phyloP scores from a whole-genome alignment of 2,329 filamentous ascomycete species.

The Pyrenochaeta sp. region DNA sequence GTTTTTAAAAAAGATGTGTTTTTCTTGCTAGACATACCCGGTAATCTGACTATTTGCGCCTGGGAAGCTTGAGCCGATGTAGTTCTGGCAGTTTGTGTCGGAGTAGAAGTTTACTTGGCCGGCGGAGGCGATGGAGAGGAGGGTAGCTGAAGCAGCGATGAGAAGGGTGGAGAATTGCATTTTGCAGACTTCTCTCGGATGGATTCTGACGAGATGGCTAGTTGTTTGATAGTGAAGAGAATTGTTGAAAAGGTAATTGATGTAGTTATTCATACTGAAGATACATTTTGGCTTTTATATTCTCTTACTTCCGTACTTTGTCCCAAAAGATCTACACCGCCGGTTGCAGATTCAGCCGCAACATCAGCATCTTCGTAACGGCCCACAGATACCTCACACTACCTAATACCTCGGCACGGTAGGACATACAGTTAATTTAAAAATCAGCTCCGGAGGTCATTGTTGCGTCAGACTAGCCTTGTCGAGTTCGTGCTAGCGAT shows the following conservation, averaged over 20 bases:
- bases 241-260: too few species aligned
- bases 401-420: too few species aligned
- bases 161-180: constrained; percentile 12
- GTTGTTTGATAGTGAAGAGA: neutral
- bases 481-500: neutral
- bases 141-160: constrained; percentile 10
- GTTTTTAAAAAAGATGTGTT: too few species aligned
- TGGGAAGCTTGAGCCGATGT: constrained; percentile 22
- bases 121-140: constrained; percentile 13
- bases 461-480: neutral
- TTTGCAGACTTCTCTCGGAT: neutral
- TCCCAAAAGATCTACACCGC: neutral
- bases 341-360: neutral
- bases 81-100: constrained; percentile 26
- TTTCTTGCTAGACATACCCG: constrained; percentile 7
- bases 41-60: constrained; percentile 8
- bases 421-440: neutral
- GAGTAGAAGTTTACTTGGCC: constrained; percentile 32
- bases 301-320: neutral
- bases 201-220: neutral
- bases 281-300: neutral
- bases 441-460: neutral
- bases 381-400: too few species aligned
- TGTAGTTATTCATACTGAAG: neutral
- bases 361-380: neutral